Evolutionary conservation across 2,329 filamentous ascomycete species (phyloP).

Genomic region (Fusarium vanettenii): DNA sequence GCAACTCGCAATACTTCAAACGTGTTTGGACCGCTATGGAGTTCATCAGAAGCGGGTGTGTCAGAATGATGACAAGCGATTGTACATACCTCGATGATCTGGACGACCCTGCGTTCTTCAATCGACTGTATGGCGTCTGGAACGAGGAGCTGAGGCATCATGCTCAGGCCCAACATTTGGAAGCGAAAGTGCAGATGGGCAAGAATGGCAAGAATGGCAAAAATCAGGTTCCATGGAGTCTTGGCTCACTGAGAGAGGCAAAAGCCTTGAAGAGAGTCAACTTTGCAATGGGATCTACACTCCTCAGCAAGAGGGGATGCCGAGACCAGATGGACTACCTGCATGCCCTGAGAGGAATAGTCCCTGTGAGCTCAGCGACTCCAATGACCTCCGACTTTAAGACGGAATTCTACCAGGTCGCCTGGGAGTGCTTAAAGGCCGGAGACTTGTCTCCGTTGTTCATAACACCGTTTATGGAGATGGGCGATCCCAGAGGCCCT

Average conservation of each 20-base stretch:
- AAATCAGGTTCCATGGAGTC: background rate
- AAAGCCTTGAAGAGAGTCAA: background rate
- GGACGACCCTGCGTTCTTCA: background rate
- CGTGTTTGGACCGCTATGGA: background rate
- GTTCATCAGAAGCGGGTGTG: background rate
- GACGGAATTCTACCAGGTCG: background rate
- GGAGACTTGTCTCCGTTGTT: background rate
- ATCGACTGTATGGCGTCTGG: background rate
- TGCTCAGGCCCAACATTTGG: background rate
- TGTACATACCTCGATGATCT: background rate
- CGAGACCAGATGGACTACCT: background rate
- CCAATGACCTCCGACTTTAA: background rate
- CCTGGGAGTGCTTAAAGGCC: background rate
- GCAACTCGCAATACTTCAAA: background rate
- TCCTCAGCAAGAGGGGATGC: background rate
- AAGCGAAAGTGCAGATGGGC: background rate
- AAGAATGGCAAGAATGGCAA: background rate
- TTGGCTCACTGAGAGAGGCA: background rate
- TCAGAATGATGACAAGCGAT: background rate
- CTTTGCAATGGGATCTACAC: background rate
- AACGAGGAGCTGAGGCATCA: background rate
- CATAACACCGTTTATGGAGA: background rate
- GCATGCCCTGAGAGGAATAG: background rate
- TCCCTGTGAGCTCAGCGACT: background rate
- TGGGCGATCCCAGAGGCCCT: background rate